Evolutionary conservation across 2,329 filamentous ascomycete species (phyloP).

Genomic region (Calonectria hongkongensis): DNA sequence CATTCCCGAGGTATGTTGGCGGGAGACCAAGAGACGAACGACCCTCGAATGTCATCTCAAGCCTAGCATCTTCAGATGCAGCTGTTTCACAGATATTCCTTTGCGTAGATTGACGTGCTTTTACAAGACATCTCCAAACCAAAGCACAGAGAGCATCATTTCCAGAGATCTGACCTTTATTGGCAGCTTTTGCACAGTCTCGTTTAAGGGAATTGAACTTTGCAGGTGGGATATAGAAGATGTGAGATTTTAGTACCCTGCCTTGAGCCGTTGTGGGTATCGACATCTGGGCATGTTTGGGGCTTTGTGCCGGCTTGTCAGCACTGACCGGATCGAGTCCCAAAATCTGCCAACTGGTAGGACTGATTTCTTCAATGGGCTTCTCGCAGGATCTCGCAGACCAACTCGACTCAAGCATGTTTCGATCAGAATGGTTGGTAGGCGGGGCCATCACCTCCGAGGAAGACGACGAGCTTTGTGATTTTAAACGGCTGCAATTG

Average conservation of each 20-base stretch:
- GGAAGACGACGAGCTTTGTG: neutral
- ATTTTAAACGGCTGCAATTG: neutral
- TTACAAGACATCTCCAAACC: conserved; percentile 6
- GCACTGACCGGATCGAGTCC: neutral
- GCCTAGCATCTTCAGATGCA: neutral
- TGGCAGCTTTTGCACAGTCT: neutral
- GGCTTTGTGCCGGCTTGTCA: neutral
- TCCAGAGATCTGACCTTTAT: neutral
- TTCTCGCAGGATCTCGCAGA: neutral
- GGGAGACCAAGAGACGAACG: neutral
- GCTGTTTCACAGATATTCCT: neutral
- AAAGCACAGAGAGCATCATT: conserved; percentile 3
- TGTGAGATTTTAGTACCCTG: conserved; percentile 1
- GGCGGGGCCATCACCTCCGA: neutral
- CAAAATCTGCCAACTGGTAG: conserved; percentile 6
- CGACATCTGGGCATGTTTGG: too few species aligned
- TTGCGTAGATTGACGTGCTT: neutral
- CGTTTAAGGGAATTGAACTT: conserved; percentile 7
- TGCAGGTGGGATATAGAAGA: conserved; percentile 18
- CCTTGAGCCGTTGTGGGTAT: neutral
- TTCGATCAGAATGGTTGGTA: conserved; percentile 7
- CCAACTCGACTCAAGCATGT: conserved; percentile 3
- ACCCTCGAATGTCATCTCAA: conserved; percentile 19
- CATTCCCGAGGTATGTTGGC: conserved; percentile 2
- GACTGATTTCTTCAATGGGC: neutral